A percentile compares a stretch with the other conserved stretches of the same genome.
phyloP scores from a whole-genome alignment of 495 filamentous ascomycete species.

The Lophium mytilinum region DNA sequence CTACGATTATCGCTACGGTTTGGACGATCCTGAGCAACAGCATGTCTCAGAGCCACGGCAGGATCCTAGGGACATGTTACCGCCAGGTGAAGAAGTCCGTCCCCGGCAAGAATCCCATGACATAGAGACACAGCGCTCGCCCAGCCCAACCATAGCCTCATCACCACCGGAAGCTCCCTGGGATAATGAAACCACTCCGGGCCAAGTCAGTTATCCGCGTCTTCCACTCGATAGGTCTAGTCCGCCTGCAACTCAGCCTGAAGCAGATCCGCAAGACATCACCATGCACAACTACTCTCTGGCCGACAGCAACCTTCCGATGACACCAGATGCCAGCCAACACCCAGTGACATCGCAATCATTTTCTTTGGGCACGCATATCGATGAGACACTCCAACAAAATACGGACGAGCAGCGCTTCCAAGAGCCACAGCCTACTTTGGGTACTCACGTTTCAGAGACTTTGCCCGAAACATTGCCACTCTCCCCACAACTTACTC shows the following conservation, averaged over 20 bases:
- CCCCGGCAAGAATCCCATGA: background rate
- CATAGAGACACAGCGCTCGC: background rate
- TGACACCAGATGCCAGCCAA: conserved; percentile 25
- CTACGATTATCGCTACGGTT: background rate
- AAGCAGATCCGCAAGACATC: background rate
- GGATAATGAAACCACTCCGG: background rate
- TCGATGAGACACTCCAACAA: no score
- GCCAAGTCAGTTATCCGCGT: background rate
- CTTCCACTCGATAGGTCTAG: background rate
- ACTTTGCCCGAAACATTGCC: conserved; percentile 9
- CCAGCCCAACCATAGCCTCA: background rate
- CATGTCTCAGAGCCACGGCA: background rate
- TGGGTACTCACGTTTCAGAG: no score
- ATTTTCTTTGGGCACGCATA: background rate
- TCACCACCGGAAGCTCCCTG: background rate
- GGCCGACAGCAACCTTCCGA: conserved; percentile 11
- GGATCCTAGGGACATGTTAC: background rate
- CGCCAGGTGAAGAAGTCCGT: background rate
- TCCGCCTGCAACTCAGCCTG: background rate
- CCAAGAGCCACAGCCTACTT: background rate
- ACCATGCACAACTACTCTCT: conserved; percentile 11
- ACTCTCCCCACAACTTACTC: conserved; percentile 20
- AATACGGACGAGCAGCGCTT: background rate
- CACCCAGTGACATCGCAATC: background rate
- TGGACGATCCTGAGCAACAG: background rate